phyloP scores from a whole-genome alignment of 257 asterid species.

The Solanum piurae region DNA sequence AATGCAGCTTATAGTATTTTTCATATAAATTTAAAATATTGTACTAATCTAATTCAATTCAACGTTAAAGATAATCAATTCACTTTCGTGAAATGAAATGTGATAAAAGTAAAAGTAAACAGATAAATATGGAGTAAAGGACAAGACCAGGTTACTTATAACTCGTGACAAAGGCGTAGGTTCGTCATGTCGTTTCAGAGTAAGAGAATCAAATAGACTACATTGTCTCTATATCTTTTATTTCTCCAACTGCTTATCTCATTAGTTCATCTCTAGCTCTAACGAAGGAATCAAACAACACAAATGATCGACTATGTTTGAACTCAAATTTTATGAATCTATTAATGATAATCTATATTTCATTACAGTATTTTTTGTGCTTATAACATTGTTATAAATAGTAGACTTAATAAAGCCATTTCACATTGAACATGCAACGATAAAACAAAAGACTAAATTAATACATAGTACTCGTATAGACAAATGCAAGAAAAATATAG shows the following conservation, averaged over 20 bases:
- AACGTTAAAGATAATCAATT: accelerated
- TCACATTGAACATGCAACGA: not conserved
- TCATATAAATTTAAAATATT: not conserved
- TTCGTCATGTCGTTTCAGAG: not conserved
- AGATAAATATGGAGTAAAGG: not conserved
- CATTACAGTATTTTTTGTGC: no score
- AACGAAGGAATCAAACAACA: no score
- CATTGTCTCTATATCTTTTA: not conserved
- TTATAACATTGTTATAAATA: no score
- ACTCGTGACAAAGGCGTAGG: not conserved
- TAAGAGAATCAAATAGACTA: not conserved
- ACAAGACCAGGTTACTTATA: not conserved
- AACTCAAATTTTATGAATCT: no score
- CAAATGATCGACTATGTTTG: no score
- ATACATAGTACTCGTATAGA: not conserved
- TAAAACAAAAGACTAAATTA: not conserved
- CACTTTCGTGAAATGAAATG: not conserved
- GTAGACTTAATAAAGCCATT: not conserved
- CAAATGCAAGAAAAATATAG: not conserved
- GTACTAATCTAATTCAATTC: not conserved
- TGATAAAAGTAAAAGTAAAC: no score
- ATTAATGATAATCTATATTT: no score
- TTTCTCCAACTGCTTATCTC: not conserved
- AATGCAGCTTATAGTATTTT: no score
- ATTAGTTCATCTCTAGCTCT: not conserved